Evolutionary conservation across 352 stramenopile genomes (phyloP), one percentile per base, ranked within the genome.

Genomic region (Blastocystis sp.): DNA sequence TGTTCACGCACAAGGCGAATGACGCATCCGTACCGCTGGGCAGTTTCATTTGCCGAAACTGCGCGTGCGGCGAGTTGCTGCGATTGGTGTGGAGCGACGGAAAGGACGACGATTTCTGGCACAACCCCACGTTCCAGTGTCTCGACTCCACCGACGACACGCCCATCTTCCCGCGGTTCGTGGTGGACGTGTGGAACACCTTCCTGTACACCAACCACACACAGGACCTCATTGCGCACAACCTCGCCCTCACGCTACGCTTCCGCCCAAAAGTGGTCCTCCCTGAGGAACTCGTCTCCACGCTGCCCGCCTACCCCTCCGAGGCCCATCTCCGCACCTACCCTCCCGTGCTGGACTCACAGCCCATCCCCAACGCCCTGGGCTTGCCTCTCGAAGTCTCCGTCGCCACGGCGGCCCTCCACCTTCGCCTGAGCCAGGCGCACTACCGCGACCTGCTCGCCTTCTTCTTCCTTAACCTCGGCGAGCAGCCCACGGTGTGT

Each of bases 401-500:
- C 45, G 52, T 84, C 19, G 11, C 21, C 17, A 21, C 48, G 23
- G 56, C 67, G 38, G 28, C 23, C 19, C 43, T 66, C 66, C 60
- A 28, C 10, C 19, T 84, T 9, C 34, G 43, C 66, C 52, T 84
- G 19, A 53, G 48, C 23, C 59, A 43, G 11, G 28, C 53, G 11
- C 45, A 84, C 40, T 84, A 84, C n/a, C 21, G 4, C 34, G 74
- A 84, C 23, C 38, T 66, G 14, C 74, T 84, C 41, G 34, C 34
- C 10, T 84, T 84, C n/a, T 84, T 84, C 74, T 84, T 84, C 48
- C 60, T 84, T 5, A 84, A 84, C 45, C 74, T 84, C 17, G n/a
- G 17, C 23, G 74, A 84, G 69, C 4, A 69, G 23, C 74, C 74
- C 7, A 67, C 74, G 7, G 53, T 84, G 0, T 84, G 74, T 41